Percentiles rank a stretch among this genome's conserved stretches.
These are phyloP conservation scores for Arctium minus DNA, from an alignment of 129 eudicot species.

Conservation along the genomic window DNA sequence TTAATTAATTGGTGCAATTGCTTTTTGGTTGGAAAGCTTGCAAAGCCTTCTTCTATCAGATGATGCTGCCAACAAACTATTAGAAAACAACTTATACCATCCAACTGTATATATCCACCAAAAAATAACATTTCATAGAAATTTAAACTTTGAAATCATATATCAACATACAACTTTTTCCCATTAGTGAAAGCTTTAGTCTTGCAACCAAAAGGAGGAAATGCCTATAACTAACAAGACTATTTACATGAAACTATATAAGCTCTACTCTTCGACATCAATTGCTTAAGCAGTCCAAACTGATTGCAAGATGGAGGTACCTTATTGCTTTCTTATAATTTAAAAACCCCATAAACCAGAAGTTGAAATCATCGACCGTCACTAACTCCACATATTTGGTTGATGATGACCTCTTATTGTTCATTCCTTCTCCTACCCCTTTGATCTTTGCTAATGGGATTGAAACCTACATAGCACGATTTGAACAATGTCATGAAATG, in stretches of 20 bases:
- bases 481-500: neutral
- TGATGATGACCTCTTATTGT: constrained; percentile 9
- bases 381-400: constrained; percentile 24
- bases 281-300: neutral
- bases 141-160: too few species aligned
- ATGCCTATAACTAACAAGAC: neutral
- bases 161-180: neutral
- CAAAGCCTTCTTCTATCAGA: too few species aligned
- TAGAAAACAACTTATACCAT: too few species aligned
- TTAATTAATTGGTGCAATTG: too few species aligned
- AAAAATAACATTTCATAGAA: too few species aligned
- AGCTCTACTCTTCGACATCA: neutral
- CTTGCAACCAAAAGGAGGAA: neutral
- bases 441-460: constrained; percentile 23
- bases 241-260: neutral
- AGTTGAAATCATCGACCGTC: constrained; percentile 32
- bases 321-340: constrained; percentile 15
- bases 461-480: constrained; percentile 8
- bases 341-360: constrained; percentile 36
- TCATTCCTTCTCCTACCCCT: constrained; percentile 21
- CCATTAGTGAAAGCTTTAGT: neutral
- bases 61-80: too few species aligned
- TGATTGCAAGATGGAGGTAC: constrained; percentile 18
- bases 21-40: too few species aligned
- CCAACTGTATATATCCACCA: too few species aligned